A percentile compares a stretch with the other conserved stretches of the same genome.
Evolutionary conservation across 345 rosid genomes (phyloP).

Genomic region (Dimocarpus longan): DNA sequence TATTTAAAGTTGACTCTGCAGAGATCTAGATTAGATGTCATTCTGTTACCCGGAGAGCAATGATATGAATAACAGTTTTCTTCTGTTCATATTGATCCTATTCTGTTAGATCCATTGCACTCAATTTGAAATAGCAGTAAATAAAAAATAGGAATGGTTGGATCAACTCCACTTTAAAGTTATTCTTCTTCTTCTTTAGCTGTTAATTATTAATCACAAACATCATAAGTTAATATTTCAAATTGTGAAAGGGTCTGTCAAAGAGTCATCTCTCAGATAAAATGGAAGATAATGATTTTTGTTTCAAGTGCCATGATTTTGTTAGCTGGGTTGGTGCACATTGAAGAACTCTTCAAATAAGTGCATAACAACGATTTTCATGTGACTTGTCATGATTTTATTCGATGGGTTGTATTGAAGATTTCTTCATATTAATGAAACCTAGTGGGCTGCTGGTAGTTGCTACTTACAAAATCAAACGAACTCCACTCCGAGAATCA

Average conservation of each 20-base stretch:
- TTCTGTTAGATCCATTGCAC: neutral
- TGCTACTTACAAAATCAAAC: neutral
- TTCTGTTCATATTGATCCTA: neutral
- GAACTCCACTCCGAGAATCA: neutral
- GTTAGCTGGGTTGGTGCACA: neutral
- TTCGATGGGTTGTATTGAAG: too few relatives aligned
- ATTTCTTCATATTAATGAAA: too few relatives aligned
- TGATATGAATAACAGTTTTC: conserved; percentile 6
- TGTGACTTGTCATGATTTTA: too few relatives aligned
- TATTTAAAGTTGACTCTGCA: neutral
- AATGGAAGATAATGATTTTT: too few relatives aligned
- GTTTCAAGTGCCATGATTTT: neutral
- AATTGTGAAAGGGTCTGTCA: neutral
- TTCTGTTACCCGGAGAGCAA: conserved; percentile 12
- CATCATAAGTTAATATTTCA: neutral
- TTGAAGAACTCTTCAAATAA: too few relatives aligned
- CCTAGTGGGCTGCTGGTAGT: neutral
- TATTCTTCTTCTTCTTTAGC: neutral
- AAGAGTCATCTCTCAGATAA: too few relatives aligned
- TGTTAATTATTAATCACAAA: neutral
- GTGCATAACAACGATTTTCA: too few relatives aligned
- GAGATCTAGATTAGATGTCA: conserved; percentile 7
- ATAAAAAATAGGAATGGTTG: neutral
- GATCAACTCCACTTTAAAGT: neutral
- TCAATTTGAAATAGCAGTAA: neutral